Percentiles rank a stretch among this genome's conserved stretches.
phyloP scores from a whole-genome alignment of 2,329 filamentous ascomycete species.

The Trichoderma sp. region DNA sequence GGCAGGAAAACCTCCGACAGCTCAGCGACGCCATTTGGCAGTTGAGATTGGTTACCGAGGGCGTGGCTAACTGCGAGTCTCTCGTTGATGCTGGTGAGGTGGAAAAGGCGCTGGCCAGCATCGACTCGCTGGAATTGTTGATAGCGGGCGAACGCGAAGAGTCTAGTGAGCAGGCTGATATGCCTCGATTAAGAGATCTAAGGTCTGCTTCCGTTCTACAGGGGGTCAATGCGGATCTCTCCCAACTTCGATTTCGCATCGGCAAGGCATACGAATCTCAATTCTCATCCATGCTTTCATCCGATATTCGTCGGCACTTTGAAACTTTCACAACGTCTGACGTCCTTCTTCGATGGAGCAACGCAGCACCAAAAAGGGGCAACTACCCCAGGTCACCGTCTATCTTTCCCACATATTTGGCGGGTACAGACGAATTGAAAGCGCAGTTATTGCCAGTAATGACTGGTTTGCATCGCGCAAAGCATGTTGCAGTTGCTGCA shows the following conservation, averaged over 20 bases:
- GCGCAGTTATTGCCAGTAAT: slow-evolving; percentile 67
- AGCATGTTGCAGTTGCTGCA: slow-evolving; percentile 77
- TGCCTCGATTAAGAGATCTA: slow-evolving; percentile 60
- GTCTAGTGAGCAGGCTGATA: slow-evolving; percentile 30
- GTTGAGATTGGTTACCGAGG: slow-evolving; percentile 72
- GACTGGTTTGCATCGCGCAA: slow-evolving; percentile 75
- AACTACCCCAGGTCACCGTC: slow-evolving; percentile 64
- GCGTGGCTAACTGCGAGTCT: slow-evolving; percentile 72
- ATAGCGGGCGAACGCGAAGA: slow-evolving; percentile 67
- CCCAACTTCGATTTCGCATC: slow-evolving; percentile 72
- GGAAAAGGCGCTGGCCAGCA: slow-evolving; percentile 72
- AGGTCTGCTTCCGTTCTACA: slow-evolving; percentile 75
- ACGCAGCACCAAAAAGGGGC: slow-evolving; percentile 70
- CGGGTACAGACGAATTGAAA: slow-evolving; percentile 68
- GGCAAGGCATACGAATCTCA: slow-evolving; percentile 82
- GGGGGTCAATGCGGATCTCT: slow-evolving; percentile 74
- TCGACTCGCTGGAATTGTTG: slow-evolving; percentile 75
- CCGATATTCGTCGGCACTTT: slow-evolving; percentile 77
- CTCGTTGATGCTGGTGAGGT: slow-evolving; percentile 81
- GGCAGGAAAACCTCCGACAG: slow-evolving; percentile 79
- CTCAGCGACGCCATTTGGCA: slow-evolving; percentile 81
- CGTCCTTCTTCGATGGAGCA: slow-evolving; percentile 82
- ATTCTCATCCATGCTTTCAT: slow-evolving; percentile 74
- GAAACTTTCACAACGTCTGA: slow-evolving; percentile 67
- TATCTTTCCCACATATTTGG: slow-evolving; percentile 74